Evolutionary conservation across 345 rosid genomes (phyloP).

Genomic region (Chamaenerion angustifolium): DNA sequence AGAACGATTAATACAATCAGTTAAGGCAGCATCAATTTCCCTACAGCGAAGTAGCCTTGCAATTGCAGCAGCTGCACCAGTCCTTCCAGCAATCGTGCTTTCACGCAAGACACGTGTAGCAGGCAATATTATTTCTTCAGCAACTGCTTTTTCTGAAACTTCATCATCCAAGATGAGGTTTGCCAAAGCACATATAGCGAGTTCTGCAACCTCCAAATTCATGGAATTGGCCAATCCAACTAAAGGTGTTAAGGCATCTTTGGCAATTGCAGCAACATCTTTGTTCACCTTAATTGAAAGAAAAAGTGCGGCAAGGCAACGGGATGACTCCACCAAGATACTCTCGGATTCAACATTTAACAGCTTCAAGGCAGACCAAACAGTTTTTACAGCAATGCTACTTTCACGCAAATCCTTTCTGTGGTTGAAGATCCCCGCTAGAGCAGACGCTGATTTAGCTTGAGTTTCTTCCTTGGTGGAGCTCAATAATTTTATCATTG

Average conservation of each 20-base stretch:
- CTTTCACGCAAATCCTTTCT: slow-evolving; percentile 96
- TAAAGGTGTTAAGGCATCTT: slow-evolving; percentile 61
- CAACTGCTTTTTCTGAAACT: slow-evolving; percentile 55
- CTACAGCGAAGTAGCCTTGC: slow-evolving; percentile 71
- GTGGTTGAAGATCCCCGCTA: slow-evolving; percentile 71
- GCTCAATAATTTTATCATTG: slow-evolving; percentile 78
- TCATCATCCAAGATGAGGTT: slow-evolving; percentile 88
- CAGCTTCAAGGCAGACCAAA: slow-evolving; percentile 59
- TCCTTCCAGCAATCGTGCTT: slow-evolving; percentile 81
- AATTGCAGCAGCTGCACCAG: slow-evolving; percentile 95
- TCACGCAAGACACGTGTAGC: slow-evolving; percentile 88
- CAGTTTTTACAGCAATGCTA: slow-evolving; percentile 63
- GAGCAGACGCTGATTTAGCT: slow-evolving; percentile 89
- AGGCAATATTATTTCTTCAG: slow-evolving; percentile 78
- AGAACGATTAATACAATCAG: slow-evolving; percentile 81
- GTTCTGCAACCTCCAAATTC: slow-evolving; percentile 80
- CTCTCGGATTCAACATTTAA: slow-evolving; percentile 64
- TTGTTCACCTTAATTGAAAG: slow-evolving; percentile 84
- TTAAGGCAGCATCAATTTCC: slow-evolving; percentile 45
- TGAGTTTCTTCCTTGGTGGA: slow-evolving; percentile 87
- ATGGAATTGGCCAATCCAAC: slow-evolving; percentile 63
- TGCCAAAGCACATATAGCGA: slow-evolving; percentile 85
- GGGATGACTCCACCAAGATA: slow-evolving; percentile 61
- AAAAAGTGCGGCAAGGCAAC: slow-evolving; percentile 79
- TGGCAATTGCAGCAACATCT: slow-evolving; percentile 80